Evolutionary conservation across 495 filamentous ascomycete species (phyloP), one percentile per base, ranked within the genome.

Genomic region (Lepidopterella palustris): DNA sequence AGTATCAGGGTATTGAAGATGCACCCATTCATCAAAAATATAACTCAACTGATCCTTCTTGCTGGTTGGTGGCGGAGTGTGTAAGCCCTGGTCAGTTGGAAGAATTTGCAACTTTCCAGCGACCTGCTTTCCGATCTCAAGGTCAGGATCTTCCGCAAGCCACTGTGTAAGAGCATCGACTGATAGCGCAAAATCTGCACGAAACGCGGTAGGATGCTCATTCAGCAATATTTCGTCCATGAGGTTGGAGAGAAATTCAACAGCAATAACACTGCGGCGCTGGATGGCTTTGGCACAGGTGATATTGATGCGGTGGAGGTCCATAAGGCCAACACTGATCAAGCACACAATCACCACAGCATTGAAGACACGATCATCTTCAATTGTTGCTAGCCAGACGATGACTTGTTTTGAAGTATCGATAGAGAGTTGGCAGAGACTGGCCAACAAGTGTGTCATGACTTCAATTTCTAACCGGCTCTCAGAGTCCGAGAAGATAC

Each of bases 1-100:
- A 0, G 84, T 83, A 60, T 82, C 80, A 9, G 81, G 78, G 50
- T 88, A 86, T 71, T 87, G 90, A 15, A 97, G 80, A 39, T 85
- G 83, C 57, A 90, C 80, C 93, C 93, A 99, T 70, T 97, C 93
- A 9, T 86, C 88, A 70, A 99, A 96, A 42, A 95, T 80, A 68
- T 97, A 97, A 65, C 95, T 87, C 74, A 96, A 83, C 64, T 96
- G 92, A 53, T 92, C 87, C 45, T 82, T 81, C 65, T 84, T 84
- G 13, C 63, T 62, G 26, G 65, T 53, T 9, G 61, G 32, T 23
- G 70, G 65, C 18, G 69, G 72, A 3, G 66, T 69, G 25, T 66
- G 64, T 4, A 66, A 59, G 31, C 63, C 62, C 15, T 70, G 69
- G 5, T 25, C 35, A 21, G 55, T 32, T 2, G 57, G 57, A 4